Base-by-base conservation (phyloP, 1,284 basidiomycete species). In the Puccinia novopanici region DNA sequence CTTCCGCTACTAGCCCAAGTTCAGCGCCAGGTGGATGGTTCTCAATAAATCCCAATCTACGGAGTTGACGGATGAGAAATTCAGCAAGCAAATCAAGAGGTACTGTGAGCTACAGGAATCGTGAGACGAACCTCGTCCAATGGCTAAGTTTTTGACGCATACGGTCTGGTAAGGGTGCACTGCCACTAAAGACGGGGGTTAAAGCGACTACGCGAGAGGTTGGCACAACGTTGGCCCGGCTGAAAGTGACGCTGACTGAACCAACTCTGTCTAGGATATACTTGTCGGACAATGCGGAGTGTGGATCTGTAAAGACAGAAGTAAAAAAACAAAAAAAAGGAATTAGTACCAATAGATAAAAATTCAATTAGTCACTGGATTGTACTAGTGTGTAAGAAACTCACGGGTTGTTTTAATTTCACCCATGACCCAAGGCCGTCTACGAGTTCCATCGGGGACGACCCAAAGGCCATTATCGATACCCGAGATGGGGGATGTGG, bases 371-470 rank as follows among this genome's bases (percentile, higher is more conserved):
- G 2, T 34, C 34, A 4, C 34, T 34, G 34, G 4, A 34, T 34
- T 34, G 34, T 34, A 34, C 34, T 34, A 34, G 34, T 34, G 34
- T 34, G 59, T 13, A 48, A 45, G 24, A 45, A 19, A 73, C 77
- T 42, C 19, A 72, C 77, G 77, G 37, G 77, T 72, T 12, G 77
- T 80, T 24, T 80, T 80, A 42, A 80, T 80, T 59, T 50, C 45
- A 45, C 52, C 54, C 77, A 80, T 80, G n/a, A 80, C 67, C 77
- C 77, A 80, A 54, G 77, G 77, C 19, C 77, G 67, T 24, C 77
- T 68, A 17, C 77, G 67, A 80, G 77, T 80, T 34, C 77, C 77
- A 72, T 80, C 77, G 42, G 77, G 67, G n/a, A 80, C 68, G 42
- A 63, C 77, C 77, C 77, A 80, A 61, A 80, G 45, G 15, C 77